Percentiles rank a stretch among this genome's conserved stretches.
Evolutionary conservation across 306 rosid species (phyloP).

Genomic region (Cucurbita maxima): DNA sequence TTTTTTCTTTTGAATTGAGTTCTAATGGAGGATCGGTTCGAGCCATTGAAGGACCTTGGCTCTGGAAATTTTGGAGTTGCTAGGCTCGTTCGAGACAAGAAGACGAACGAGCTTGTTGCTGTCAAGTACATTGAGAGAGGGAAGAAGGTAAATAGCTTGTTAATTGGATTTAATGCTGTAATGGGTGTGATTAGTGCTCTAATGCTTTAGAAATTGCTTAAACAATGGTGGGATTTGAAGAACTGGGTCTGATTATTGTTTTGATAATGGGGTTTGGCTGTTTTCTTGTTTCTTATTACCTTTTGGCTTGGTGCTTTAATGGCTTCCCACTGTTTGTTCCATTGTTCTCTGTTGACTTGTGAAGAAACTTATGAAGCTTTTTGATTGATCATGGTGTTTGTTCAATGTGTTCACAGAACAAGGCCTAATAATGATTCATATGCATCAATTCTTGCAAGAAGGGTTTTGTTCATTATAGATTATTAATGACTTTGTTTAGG

Average conservation of each 20-base stretch:
- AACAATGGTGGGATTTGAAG: neutral
- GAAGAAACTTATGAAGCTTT: neutral
- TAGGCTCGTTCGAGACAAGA: constrained; percentile 67
- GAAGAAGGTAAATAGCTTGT: constrained; percentile 31
- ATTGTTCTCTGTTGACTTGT: neutral
- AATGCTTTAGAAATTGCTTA: neutral
- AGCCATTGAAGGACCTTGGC: constrained; percentile 69
- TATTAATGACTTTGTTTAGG: neutral
- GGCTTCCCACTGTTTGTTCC: neutral
- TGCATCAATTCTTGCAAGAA: neutral
- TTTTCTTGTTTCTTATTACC: neutral
- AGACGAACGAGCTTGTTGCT: constrained; percentile 69
- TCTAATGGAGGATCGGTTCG: constrained; percentile 62
- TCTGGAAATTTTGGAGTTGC: constrained; percentile 84
- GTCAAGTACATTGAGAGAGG: constrained; percentile 86
- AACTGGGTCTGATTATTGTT: neutral
- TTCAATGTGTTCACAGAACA: neutral
- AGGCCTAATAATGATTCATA: neutral
- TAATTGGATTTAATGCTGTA: neutral
- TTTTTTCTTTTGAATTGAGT: constrained; percentile 4
- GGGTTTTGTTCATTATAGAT: neutral
- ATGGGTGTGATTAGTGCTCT: neutral
- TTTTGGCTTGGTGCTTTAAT: neutral
- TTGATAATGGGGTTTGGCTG: neutral
- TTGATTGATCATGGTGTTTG: neutral